Base-by-base conservation (phyloP, 2,329 filamentous ascomycete genomes). In the Fusarium cyanostomum region DNA sequence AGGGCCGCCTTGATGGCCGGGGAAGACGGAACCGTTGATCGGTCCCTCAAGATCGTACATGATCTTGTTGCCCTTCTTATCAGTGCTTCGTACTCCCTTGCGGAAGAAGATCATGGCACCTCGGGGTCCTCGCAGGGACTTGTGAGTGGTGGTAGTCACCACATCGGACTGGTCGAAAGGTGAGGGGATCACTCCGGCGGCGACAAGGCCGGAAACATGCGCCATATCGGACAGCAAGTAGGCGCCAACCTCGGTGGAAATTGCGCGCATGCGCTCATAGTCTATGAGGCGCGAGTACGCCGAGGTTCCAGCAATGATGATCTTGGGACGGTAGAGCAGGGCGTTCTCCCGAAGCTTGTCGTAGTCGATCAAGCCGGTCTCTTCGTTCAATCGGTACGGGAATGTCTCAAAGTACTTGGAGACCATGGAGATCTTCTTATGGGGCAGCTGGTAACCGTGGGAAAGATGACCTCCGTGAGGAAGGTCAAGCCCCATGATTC, bases 71-170 rank as follows among this genome's bases (percentile, higher is more conserved):
- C 90, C 89, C 75, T 92, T 93, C 55, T 89, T 92, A 84, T 95
- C 96, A 62, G 88, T 80, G 76, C 86, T 89, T 70, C 94, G 85
- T 37, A 96, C 91, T 64, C 94, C 94, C 79, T 92, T 94, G 72
- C 94, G 90, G 88, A 89, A 97, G 86, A 98, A 98, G 78, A 98
- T 98, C 89, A 98, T 92, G 73, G 94, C 94, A 66, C 94, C 94
- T 73, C 94, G 89, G 46, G 94, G 94, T 37, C 94, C 94, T 75
- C 94, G 91, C 59, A 98, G 87, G 49, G 92, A 96, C 83, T 98
- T 98, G 86, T 98, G 94, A 42, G 92, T 97, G 24, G 94, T 98
- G n/a, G 94, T 98, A 33, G 94, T 97, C 59, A 98, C 94, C 53
- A 98, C 89, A 75, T 97, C 94, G 59, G 92, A 90, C 77, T 91